phyloP scores from a whole-genome alignment of 1,284 basidiomycete genomes.

The Rhodotorula sp. region DNA sequence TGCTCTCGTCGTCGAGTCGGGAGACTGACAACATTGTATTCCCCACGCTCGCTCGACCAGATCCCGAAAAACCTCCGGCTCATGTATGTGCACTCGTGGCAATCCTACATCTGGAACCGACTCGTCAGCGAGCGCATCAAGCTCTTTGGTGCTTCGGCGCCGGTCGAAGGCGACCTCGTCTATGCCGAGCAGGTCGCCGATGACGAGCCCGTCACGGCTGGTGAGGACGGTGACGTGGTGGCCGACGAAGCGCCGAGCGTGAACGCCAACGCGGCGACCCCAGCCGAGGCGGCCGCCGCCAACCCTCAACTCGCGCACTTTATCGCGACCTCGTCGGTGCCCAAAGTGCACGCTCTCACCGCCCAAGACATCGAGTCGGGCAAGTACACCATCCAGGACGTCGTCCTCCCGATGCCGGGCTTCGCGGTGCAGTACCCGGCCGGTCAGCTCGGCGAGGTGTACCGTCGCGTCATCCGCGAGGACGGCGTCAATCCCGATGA shows the following conservation, averaged over 20 bases:
- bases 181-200: slow-evolving; percentile 56
- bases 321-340: slow-evolving; percentile 44
- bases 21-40: slow-evolving; percentile 36
- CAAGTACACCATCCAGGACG: slow-evolving; percentile 81
- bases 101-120: slow-evolving; percentile 98
- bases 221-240: slow-evolving; percentile 45
- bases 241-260: background rate
- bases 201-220: slow-evolving; percentile 50
- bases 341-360: slow-evolving; percentile 72
- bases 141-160: slow-evolving; percentile 68
- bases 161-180: slow-evolving; percentile 84
- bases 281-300: slow-evolving; percentile 20
- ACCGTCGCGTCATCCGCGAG: slow-evolving; percentile 70
- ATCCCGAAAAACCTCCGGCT: slow-evolving; percentile 91
- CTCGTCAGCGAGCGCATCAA: slow-evolving; percentile 89
- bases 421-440: slow-evolving; percentile 89
- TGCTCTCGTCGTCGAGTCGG: background rate
- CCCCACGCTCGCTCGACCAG: slow-evolving; percentile 52
- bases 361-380: slow-evolving; percentile 67
- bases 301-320: slow-evolving; percentile 27
- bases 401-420: slow-evolving; percentile 92
- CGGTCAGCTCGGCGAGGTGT: slow-evolving; percentile 79
- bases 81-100: slow-evolving; percentile 99
- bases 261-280: slow-evolving; percentile 9
- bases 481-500: slow-evolving; percentile 87